Base-by-base conservation (phyloP, 352 stramenopile genomes). In the Globisporangium nunn region DNA sequence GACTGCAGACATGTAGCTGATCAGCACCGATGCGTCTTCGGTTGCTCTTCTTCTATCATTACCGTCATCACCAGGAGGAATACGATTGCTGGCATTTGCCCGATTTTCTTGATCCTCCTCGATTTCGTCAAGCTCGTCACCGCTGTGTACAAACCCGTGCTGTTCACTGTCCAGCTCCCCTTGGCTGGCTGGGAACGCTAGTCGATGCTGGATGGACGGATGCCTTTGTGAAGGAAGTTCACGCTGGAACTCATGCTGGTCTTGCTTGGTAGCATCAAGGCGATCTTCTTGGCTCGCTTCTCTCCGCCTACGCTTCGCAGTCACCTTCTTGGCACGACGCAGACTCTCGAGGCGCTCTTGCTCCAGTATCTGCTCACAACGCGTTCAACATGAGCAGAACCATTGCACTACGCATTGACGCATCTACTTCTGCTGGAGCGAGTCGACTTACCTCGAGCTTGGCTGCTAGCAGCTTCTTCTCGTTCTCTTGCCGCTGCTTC, bases 401-500 rank as follows among this genome's bases (percentile, higher is more conserved):
- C 23, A 23, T 23, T 23, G 23, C 14, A 23, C 43, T 18, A 48
- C 41, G 15, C 14, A 10, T 3, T 15, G 10, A 14, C 35, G 8
- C 10, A 12, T 14, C 8, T 7, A 41, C 35, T 15, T 41, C 8
- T 7, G 14, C 35, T 15, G 11, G 35, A 41, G 14, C 39, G 15
- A 12, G 50, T 30, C 30, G 14, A 40, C 33, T 17, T 58, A 85
- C 79, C 73, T 87, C 62, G 8, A 85, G 64, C 54, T 87, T 65
- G n/a, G 81, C 63, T 6, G 72, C 54, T 15, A 66, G 64, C 33
- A 72, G 68, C 46, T 72, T 71, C 40, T 72, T 68, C 43, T 75
- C 70, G 46, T 64, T 62, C 40, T 75, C 68, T 7, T 61, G 56
- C 39, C 70, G 60, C 37, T 86, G 56, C 37, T 72, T 73, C 43